A percentile compares a stretch with the other conserved stretches of the same genome.
Conservation (phyloP, 179 eudicot species). For the Patellifolia procumbens region DNA sequence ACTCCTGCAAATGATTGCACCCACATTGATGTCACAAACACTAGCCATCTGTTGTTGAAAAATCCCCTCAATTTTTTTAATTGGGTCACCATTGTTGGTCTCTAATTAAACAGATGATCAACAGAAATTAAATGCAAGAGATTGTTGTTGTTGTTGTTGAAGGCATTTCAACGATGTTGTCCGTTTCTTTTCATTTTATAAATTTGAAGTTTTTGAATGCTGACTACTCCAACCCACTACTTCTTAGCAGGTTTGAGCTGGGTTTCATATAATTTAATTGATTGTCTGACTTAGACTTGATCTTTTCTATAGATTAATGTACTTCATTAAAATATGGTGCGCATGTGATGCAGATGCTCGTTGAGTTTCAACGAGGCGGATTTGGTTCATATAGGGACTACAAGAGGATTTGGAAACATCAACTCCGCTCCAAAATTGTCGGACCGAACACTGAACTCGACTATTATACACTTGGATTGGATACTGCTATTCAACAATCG, state of each 20-base stretch:
- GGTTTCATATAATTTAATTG: neutral
- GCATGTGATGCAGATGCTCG: neutral
- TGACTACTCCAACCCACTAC: neutral
- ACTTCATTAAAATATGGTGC: neutral
- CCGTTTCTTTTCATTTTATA: too few species aligned
- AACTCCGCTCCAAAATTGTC: too few species aligned
- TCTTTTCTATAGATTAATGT: neutral
- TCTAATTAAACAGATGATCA: neutral
- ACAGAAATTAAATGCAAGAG: neutral
- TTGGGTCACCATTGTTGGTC: neutral
- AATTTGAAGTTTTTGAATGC: too few species aligned
- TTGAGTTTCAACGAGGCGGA: neutral
- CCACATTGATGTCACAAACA: slow-evolving; percentile 81
- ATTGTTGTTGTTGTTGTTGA: neutral
- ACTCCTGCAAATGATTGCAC: slow-evolving; percentile 64
- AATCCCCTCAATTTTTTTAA: slow-evolving; percentile 35
- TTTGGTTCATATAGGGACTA: too few species aligned
- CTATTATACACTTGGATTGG: too few species aligned
- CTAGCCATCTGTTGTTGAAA: slow-evolving; percentile 66
- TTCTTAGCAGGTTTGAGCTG: neutral
- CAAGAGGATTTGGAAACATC: too few species aligned
- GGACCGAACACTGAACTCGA: too few species aligned
- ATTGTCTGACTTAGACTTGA: neutral
- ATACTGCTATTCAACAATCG: too few species aligned
- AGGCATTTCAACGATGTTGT: too few species aligned